A percentile compares a stretch with the other conserved stretches of the same genome.
These are phyloP conservation scores for Paramecium biaurelia DNA, from an alignment of 73 alveolate species.

Conservation along the genomic window DNA sequence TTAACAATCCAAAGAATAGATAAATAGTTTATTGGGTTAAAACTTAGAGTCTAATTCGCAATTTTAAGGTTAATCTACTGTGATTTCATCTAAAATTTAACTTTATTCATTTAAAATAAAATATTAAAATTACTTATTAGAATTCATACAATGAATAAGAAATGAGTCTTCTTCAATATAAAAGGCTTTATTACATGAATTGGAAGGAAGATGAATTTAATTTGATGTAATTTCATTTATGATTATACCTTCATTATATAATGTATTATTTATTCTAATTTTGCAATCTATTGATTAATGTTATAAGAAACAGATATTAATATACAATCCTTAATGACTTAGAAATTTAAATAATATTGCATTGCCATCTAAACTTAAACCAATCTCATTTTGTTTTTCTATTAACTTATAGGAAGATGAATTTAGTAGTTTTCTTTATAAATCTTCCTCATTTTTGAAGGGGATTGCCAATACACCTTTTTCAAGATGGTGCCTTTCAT, in stretches of 20 bases:
- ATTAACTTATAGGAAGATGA: background rate
- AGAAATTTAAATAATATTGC: background rate
- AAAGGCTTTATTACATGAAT: background rate
- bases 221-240: background rate
- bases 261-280: background rate
- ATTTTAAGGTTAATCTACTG: background rate
- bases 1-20: background rate
- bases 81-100: background rate
- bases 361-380: background rate
- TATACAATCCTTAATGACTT: background rate
- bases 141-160: background rate
- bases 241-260: background rate
- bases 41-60: background rate
- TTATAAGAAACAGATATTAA: background rate
- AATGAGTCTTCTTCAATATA: background rate
- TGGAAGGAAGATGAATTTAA: background rate
- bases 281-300: background rate
- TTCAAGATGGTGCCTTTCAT: background rate
- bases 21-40: background rate
- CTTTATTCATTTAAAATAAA: background rate
- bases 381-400: background rate
- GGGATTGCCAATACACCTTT: background rate
- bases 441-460: background rate
- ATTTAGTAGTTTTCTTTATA: background rate
- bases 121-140: background rate